Evolutionary conservation across 169 alveolate genomes (phyloP), one percentile per base, ranked within the genome.

Genomic region (Plasmodium coatneyi): DNA sequence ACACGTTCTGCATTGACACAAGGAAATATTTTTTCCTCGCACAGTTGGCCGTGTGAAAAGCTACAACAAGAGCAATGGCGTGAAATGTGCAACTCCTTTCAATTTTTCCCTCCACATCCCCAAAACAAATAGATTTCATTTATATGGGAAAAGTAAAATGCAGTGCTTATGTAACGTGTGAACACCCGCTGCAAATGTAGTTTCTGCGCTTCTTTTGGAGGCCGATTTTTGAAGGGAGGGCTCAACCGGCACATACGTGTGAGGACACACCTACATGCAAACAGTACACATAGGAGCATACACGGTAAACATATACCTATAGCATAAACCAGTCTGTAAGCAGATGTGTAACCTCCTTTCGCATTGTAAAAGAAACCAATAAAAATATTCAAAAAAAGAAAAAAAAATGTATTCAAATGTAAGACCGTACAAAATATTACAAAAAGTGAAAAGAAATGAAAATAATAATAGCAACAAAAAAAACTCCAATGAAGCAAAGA

Each of bases 371-470:
- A 25, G 34, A 60, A 60, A 22, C 0, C 76, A 60, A 5, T 60
- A 60, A 19, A 60, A 56, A 28, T 32, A 82, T n/a, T 41, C 49
- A 5, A 74, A 84, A 74, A 46, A 84, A 39, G 1, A 74, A 84
- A n/a, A 76, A 76, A 84, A 74, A 30, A 84, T 84, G 93, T 79
- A 78, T 66, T 78, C 87, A 60, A 25, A 39, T 71, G 49, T 46
- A 56, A 87, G 93, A 79, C 93, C 93, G n/a, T 87, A 87, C 71
- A 87, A 87, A 79, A 79, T 87, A 87, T 87, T 87, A 54, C 87
- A 72, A 49, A 84, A 80, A 49, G 83, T 39, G 46, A 83, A 83
- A 66, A 46, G n/a, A 25, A 83, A 30, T 41, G 90, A 60, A 36
- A 80, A 79, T 5, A 56, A 39, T 10, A 54, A 83, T 71, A 71